Conservation (phyloP, 805 yeast genomes). For the Candida dajiaensis region DNA sequence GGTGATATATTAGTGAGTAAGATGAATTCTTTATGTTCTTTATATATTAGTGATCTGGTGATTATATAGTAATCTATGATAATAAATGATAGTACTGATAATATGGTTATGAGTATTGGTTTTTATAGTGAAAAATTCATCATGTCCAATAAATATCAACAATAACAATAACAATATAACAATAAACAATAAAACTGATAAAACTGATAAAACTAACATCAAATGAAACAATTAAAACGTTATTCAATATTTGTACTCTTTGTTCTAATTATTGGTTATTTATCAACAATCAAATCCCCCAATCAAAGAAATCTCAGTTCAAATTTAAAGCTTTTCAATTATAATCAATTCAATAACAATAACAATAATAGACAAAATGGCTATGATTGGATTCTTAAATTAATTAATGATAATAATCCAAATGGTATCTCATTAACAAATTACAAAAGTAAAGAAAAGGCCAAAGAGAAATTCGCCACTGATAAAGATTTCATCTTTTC, state of each 20-base stretch:
- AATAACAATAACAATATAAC: too few relatives aligned
- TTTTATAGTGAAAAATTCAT: too few relatives aligned
- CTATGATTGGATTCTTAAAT: constrained; percentile 21
- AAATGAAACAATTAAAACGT: not conserved
- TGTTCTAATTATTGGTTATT: not conserved
- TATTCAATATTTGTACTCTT: not conserved
- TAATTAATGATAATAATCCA: constrained; percentile 31
- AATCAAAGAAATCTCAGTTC: not conserved
- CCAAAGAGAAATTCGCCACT: constrained; percentile 36
- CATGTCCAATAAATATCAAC: too few relatives aligned
- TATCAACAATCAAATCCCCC: not conserved
- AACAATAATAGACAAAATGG: not conserved
- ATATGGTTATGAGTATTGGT: too few relatives aligned
- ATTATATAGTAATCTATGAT: too few relatives aligned
- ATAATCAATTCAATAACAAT: too few relatives aligned
- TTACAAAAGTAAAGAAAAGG: constrained; percentile 36
- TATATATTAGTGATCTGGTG: too few relatives aligned
- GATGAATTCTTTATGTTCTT: too few relatives aligned
- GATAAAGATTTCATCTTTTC: constrained; percentile 38
- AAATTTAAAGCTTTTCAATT: not conserved
- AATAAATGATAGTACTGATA: too few relatives aligned
- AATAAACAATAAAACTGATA: too few relatives aligned
- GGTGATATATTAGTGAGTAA: too few relatives aligned
- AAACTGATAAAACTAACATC: too few relatives aligned
- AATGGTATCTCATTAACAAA: constrained; percentile 31